Evolutionary conservation across 1,284 basidiomycete genomes (phyloP), one percentile per base, ranked within the genome.

Genomic region (Ceratobasidium papillatum): DNA sequence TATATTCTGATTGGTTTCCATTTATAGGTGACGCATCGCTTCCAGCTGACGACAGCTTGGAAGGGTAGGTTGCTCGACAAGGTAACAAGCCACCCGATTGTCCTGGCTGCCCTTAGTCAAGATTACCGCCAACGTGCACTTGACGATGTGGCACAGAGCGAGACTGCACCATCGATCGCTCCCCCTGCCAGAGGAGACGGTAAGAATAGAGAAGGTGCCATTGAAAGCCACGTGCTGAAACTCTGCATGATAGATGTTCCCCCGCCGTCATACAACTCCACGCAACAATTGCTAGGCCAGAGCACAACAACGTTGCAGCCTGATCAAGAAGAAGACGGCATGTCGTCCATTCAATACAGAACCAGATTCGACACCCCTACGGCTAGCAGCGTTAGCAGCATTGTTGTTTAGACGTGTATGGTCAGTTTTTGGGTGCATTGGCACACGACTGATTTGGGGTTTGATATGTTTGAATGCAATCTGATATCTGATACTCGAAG

Each of bases 31-130:
- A 71, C 68, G 9, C 68, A 71, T 27, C 68, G 68, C 9, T 43
- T 71, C 32, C 68, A 71, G 27, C 41, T 71, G 27, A 71, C 68
- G 7, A 58, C 38, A 14, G 3, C 54, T 7, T 71, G 68, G 68
- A 71, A 71, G 56, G 68, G 68, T 30, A 54, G 68, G 25, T 32
- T 71, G 38, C 27, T 71, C 19, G 68, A 71, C 49, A 71, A 71
- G 43, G 68, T 71, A 19, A 30, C 68, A 34, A 71, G 54, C 38
- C 68, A 47, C 41, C 68, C 68, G 8, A 25, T 71, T 30, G 32
- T 49, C 22, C 25, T 71, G 5, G 68, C 68, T 9, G 52, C 68
- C 12, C 54, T 71, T 17, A 59, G 54, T 27, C 68, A 71, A 43
- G 52, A 54, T 27, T 34, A 59, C 12, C 52, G 68, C n/a, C 68